These are phyloP conservation scores for Rhizoclosmatium sp. DNA, from an alignment of 192 early-diverging fungal genomes.

Conservation along the genomic window DNA sequence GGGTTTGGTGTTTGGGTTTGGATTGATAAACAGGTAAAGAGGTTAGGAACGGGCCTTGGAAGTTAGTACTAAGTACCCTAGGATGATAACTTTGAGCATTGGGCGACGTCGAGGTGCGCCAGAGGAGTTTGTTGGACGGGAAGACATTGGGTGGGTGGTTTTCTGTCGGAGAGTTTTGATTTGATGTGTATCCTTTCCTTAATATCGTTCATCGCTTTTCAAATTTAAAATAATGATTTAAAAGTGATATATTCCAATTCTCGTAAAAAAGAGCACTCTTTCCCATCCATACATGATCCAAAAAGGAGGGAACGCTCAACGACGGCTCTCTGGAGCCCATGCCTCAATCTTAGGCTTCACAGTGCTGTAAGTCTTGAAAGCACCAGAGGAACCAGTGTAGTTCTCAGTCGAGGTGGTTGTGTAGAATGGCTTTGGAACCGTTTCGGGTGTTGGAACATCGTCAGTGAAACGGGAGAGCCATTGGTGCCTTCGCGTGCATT, in stretches of 20 bases:
- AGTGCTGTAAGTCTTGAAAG: constrained; percentile 63
- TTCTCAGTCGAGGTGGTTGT: constrained; percentile 45
- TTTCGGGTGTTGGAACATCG: constrained; percentile 52
- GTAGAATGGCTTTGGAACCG: constrained; percentile 57
- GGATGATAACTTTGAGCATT: constrained; percentile 77
- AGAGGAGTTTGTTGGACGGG: no score
- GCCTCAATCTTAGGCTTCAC: constrained; percentile 51
- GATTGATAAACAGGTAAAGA: no score
- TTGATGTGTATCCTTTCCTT: no score
- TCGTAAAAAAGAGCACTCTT: no score
- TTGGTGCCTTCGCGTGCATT: constrained; percentile 62
- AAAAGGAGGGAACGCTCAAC: constrained; percentile 14
- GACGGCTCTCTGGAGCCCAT: constrained; percentile 43
- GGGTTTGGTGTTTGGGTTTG: no score
- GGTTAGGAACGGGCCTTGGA: background rate
- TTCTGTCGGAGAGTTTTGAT: no score
- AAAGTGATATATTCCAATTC: no score
- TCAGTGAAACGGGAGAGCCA: constrained; percentile 64
- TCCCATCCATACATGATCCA: no score
- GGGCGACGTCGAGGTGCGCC: constrained; percentile 2
- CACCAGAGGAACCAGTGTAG: constrained; percentile 54
- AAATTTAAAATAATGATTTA: no score
- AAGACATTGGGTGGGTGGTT: no score
- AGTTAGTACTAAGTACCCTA: no score
- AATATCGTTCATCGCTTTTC: no score